Percentiles rank a stretch among this genome's conserved stretches.
These are phyloP conservation scores for Phialophora tarda DNA, from an alignment of 2,329 filamentous ascomycete genomes.

Conservation along the genomic window DNA sequence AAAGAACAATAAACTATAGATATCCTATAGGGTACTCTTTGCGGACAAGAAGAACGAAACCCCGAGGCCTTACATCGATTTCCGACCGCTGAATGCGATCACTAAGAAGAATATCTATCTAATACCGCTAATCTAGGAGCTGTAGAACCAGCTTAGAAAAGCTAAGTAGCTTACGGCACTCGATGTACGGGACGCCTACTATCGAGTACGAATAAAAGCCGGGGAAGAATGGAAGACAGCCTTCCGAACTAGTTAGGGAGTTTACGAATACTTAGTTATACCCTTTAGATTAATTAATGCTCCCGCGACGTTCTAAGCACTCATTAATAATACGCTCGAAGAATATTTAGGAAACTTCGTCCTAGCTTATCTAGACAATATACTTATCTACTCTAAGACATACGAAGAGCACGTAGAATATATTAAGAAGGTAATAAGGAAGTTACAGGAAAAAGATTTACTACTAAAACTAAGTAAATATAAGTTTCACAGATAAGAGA, in stretches of 20 bases:
- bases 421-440: background rate
- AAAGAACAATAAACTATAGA: too few relatives aligned
- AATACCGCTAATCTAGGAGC: background rate
- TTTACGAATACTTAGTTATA: constrained; percentile 18
- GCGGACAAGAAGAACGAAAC: background rate
- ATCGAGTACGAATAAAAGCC: too few relatives aligned
- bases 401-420: constrained; percentile 5
- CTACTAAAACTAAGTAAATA: constrained; percentile 1
- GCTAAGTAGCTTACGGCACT: background rate
- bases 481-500: background rate
- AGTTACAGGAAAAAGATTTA: background rate
- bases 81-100: background rate
- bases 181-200: constrained; percentile 16
- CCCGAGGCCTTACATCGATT: background rate
- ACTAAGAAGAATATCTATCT: background rate
- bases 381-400: background rate
- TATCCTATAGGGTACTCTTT: too few relatives aligned
- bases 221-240: constrained; percentile 37
- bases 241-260: constrained; percentile 31
- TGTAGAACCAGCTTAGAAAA: background rate
- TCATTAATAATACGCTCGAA: background rate
- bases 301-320: background rate
- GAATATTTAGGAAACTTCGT: background rate
- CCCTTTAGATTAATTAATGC: constrained; percentile 3
- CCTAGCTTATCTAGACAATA: background rate